Evolutionary conservation across 345 rosid genomes (phyloP).

Genomic region (Litchi chinensis): DNA sequence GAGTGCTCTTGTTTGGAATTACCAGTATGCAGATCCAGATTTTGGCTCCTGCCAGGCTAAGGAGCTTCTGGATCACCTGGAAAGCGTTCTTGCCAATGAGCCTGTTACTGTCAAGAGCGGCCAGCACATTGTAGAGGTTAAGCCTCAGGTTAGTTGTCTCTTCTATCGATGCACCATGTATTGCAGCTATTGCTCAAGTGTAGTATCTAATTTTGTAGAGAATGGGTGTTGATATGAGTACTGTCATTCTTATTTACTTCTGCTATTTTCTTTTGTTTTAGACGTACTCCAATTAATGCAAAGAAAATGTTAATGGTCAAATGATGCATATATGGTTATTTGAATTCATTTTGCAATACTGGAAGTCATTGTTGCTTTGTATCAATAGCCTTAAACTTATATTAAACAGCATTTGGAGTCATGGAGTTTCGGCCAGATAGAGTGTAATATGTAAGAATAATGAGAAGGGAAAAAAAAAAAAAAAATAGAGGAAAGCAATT

Average conservation of each 20-base stretch:
- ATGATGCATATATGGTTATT: background rate
- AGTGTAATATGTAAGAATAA: background rate
- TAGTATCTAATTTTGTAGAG: background rate
- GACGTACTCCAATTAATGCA: background rate
- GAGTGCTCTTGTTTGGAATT: slow-evolving; percentile 87
- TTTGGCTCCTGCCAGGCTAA: slow-evolving; percentile 97
- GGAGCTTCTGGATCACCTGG: slow-evolving; percentile 93
- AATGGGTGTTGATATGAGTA: background rate
- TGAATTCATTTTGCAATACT: background rate
- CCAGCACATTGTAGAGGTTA: slow-evolving; percentile 88
- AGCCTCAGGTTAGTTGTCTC: slow-evolving; percentile 76
- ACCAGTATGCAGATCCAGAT: slow-evolving; percentile 87
- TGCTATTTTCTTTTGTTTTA: too few relatives aligned
- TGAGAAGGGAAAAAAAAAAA: background rate
- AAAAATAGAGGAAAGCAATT: too few relatives aligned
- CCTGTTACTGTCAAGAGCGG: slow-evolving; percentile 93
- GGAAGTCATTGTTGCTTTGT: background rate
- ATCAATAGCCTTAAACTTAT: background rate
- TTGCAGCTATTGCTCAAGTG: background rate
- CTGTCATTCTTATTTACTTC: too few relatives aligned
- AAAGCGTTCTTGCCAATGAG: slow-evolving; percentile 89
- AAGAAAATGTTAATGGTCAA: background rate
- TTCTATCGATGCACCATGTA: background rate
- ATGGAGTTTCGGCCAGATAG: background rate
- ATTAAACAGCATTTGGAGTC: background rate